phyloP scores from a whole-genome alignment of 2,329 filamentous ascomycete species.

The Davidsoniella eucalypti region DNA sequence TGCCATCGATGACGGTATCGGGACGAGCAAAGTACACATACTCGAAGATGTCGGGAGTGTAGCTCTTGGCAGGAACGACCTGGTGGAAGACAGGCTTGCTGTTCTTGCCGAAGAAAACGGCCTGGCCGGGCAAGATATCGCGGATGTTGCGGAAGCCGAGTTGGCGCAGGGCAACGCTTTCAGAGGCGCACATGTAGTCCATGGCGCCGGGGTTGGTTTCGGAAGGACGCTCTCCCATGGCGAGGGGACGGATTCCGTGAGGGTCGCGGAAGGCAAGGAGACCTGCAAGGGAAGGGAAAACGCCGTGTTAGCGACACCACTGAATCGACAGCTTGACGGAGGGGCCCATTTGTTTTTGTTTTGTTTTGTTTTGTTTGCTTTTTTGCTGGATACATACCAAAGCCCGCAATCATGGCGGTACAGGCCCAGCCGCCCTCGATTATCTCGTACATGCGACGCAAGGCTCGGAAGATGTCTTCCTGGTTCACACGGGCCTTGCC shows the following conservation, averaged over 20 bases:
- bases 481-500: constrained; percentile 67
- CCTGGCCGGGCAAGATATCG: constrained; percentile 69
- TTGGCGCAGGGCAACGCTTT: constrained; percentile 69
- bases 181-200: constrained; percentile 85
- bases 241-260: constrained; percentile 66
- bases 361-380: no score
- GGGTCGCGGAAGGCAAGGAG: constrained; percentile 15
- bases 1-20: constrained; percentile 71
- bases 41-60: constrained; percentile 68
- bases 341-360: background rate
- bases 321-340: background rate
- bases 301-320: constrained; percentile 34
- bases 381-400: constrained; percentile 31
- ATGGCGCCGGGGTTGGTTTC: constrained; percentile 41
- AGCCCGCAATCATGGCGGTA: constrained; percentile 67
- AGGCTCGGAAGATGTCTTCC: constrained; percentile 57
- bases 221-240: constrained; percentile 59
- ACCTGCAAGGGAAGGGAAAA: background rate
- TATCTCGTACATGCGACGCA: constrained; percentile 54
- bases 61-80: constrained; percentile 49
- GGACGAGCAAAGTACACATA: constrained; percentile 77
- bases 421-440: constrained; percentile 67
- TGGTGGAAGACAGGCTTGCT: constrained; percentile 57
- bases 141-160: constrained; percentile 61
- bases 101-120: constrained; percentile 72